Base-by-base conservation (phyloP, 2,329 filamentous ascomycete genomes). In the Diaporthe citrichinensis region DNA sequence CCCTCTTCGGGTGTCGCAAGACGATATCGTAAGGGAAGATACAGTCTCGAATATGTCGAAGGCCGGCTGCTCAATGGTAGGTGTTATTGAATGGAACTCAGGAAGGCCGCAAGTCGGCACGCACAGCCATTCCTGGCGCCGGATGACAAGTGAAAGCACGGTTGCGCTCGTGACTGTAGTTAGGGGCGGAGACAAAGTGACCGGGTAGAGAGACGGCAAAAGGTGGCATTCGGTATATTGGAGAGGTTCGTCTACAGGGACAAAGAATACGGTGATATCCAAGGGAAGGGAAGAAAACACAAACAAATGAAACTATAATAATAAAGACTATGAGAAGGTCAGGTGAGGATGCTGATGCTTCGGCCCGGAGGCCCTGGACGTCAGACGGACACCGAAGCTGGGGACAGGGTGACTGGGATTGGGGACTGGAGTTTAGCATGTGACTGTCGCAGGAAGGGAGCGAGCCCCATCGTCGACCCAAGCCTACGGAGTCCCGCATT, bases 281-380 rank as follows among this genome's bases (percentile, higher is more conserved):
- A 41, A 69, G 49, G 65, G n/a, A 34, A 53, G 34, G 65, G 17
- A 55, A 39, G 25, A 31, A 7, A 4, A 36, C 20, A 39, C 44
- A 53, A 41, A 69, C 46, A 69, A 41, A 36, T 53, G 51, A 36
- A 28, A 58, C 28, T 14, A 49, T 23, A 31, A 69, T 28, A 23
- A 69, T 41, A 28, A 69, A 69, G 46, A 55, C n/a, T 34, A 55
- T 34, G 36, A 41, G 61, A 23, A 31, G 65, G 65, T 69, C 65
- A 69, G 65, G 65, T 69, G 57, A 72, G 71, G 51, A 71, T 59
- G 53, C 55, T 34, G 68, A 59, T 72, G 68, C 28, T 71, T 69
- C 49, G 65, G 65, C 34, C 65, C 49, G 49, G 49, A 55, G 65
- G 62, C 41, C 65, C 12, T 69, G 65, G 49, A 53, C 17, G 65